Percentiles rank a stretch among this genome's conserved stretches.
phyloP scores from a whole-genome alignment of 441 rosid species.

The Cnidoscolus chayamansa region DNA sequence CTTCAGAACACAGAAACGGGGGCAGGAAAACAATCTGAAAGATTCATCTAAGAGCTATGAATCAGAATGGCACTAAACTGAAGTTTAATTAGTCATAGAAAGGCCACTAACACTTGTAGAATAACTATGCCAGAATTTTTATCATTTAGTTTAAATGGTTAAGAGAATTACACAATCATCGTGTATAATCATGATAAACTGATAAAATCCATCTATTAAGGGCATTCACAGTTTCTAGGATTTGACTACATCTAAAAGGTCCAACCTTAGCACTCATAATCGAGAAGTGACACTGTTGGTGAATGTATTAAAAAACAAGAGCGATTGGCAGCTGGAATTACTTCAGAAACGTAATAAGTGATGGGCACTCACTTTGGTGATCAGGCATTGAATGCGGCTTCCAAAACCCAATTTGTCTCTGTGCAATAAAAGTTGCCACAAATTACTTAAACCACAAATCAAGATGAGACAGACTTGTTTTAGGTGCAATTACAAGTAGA shows the following conservation, averaged over 20 bases:
- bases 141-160: not conserved
- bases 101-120: not conserved
- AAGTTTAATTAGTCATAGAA: not conserved
- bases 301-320: slow-evolving; percentile 13
- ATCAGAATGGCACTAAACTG: not conserved
- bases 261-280: not conserved
- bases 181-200: slow-evolving; percentile 11
- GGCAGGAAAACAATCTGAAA: not conserved
- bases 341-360: slow-evolving; percentile 16
- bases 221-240: not conserved
- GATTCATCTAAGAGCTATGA: slow-evolving; percentile 5
- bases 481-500: slow-evolving; percentile 3
- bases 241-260: not conserved
- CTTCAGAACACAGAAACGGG: not conserved
- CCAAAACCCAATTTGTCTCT: slow-evolving; percentile 72
- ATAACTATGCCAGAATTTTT: not conserved
- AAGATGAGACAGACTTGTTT: slow-evolving; percentile 9
- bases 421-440: slow-evolving; percentile 35
- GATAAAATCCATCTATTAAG: slow-evolving; percentile 1
- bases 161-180: slow-evolving; percentile 1
- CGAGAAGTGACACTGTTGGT: slow-evolving; percentile 9
- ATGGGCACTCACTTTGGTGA: slow-evolving; percentile 49
- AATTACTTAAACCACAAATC: slow-evolving; percentile 19
- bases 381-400: slow-evolving; percentile 48
- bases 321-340: slow-evolving; percentile 12